These are phyloP conservation scores for Termitomyces titanicus DNA, from an alignment of 768 basidiomycete species.

Conservation along the genomic window DNA sequence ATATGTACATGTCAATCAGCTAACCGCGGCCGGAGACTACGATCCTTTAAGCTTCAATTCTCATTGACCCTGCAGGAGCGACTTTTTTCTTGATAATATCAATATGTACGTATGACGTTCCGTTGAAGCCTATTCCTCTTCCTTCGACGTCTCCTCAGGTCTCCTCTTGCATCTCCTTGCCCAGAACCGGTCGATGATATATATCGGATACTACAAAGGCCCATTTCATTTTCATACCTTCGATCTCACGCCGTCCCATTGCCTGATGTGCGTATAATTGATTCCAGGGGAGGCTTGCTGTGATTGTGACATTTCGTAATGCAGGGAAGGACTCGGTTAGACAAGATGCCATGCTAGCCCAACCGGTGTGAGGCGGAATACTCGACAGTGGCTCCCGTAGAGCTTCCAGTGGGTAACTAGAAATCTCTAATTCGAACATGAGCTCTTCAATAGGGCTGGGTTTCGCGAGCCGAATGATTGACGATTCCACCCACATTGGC, in stretches of 20 bases:
- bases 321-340: constrained; percentile 3
- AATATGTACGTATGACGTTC: not conserved
- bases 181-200: not conserved
- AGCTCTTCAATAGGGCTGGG: constrained; percentile 6
- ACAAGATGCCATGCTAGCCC: constrained; percentile 1
- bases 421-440: not conserved
- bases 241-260: not conserved
- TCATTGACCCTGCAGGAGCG: too few species aligned
- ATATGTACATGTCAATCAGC: too few species aligned
- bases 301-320: not conserved
- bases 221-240: constrained; percentile 4
- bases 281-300: not conserved
- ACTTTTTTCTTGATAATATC: not conserved
- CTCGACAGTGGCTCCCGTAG: not conserved
- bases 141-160: too few species aligned
- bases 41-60: too few species aligned
- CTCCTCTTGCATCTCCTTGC: not conserved
- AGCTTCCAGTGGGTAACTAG: not conserved
- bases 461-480: not conserved
- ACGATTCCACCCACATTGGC: constrained; percentile 1
- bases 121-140: not conserved
- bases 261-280: not conserved
- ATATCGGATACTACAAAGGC: not conserved
- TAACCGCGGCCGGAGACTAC: too few species aligned
- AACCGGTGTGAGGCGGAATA: not conserved